Conservation (phyloP, 192 early-diverging fungal genomes). For the Blastocladiella britannica region DNA sequence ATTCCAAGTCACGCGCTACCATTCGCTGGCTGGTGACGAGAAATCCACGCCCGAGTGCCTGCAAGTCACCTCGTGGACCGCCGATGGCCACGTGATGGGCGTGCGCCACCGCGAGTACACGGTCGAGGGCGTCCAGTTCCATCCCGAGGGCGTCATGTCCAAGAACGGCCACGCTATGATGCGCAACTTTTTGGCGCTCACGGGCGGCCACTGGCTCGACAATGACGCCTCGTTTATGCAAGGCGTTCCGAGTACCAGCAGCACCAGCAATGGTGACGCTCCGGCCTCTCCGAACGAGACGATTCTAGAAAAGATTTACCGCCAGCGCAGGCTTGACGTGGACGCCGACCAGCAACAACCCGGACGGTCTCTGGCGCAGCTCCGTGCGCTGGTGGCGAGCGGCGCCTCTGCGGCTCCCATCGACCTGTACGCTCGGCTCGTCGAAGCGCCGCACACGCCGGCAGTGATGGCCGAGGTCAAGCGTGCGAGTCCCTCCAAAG, state of each 20-base stretch:
- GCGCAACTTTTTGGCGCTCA: slow-evolving; percentile 70
- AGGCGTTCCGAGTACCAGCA: slow-evolving; percentile 4
- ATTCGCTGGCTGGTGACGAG: slow-evolving; percentile 79
- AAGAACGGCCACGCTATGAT: slow-evolving; percentile 76
- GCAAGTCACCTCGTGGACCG: slow-evolving; percentile 69
- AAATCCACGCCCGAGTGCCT: slow-evolving; percentile 58
- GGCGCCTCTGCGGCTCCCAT: slow-evolving; percentile 54
- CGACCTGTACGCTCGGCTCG: slow-evolving; percentile 55
- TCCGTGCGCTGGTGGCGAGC: slow-evolving; percentile 43
- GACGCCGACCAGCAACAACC: slow-evolving; percentile 41
- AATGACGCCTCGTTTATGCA: slow-evolving; percentile 22
- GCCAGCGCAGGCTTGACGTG: slow-evolving; percentile 64
- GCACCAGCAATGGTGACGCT: background rate
- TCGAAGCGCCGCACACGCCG: slow-evolving; percentile 21
- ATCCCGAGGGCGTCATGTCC: slow-evolving; percentile 91
- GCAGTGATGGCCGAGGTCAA: slow-evolving; percentile 97
- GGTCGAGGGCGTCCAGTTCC: slow-evolving; percentile 93
- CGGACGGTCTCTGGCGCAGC: slow-evolving; percentile 44
- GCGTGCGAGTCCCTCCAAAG: slow-evolving; percentile 89
- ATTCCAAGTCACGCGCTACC: slow-evolving; percentile 82
- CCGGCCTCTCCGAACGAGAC: slow-evolving; percentile 6
- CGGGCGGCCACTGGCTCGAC: slow-evolving; percentile 68
- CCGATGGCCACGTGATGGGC: slow-evolving; percentile 78
- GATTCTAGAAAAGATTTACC: slow-evolving; percentile 66
- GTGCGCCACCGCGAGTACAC: slow-evolving; percentile 72